Conservation (phyloP, 2,329 filamentous ascomycete species). For the Arthrinium puccinioides region DNA sequence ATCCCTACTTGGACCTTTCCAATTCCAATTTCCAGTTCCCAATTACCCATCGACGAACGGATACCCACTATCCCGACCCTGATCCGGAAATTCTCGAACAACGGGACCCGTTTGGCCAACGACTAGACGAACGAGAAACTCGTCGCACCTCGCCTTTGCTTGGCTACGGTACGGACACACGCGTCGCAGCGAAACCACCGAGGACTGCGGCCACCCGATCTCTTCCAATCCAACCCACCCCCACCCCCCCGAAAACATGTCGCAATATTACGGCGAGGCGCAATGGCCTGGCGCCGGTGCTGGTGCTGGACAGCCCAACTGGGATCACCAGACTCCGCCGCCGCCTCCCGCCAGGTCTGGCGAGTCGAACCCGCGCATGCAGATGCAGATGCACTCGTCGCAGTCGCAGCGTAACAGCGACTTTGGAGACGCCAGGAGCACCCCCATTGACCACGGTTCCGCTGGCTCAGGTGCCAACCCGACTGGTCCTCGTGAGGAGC, state of each 20-base stretch:
- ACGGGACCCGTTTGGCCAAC: neutral
- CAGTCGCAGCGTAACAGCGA: neutral
- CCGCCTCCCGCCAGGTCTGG: constrained; percentile 65
- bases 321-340: constrained; percentile 67
- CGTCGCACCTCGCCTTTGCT: too few species aligned
- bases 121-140: too few species aligned
- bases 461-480: constrained; percentile 68
- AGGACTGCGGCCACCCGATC: constrained; percentile 1
- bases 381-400: too few species aligned
- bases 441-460: too few species aligned
- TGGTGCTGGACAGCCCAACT: constrained; percentile 52
- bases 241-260: constrained; percentile 20
- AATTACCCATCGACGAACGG: neutral
- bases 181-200: too few species aligned
- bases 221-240: neutral
- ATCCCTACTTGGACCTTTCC: too few species aligned
- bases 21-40: neutral
- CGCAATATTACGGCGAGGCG: constrained; percentile 26
- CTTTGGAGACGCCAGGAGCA: constrained; percentile 16
- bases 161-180: too few species aligned
- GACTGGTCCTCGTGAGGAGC: constrained; percentile 66
- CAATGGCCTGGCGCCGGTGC: constrained; percentile 29
- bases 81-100: too few species aligned
- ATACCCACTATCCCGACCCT: too few species aligned
- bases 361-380: constrained; percentile 26